phyloP scores from a whole-genome alignment of 2,329 filamentous ascomycete genomes.

The Coleophoma crateriformis region DNA sequence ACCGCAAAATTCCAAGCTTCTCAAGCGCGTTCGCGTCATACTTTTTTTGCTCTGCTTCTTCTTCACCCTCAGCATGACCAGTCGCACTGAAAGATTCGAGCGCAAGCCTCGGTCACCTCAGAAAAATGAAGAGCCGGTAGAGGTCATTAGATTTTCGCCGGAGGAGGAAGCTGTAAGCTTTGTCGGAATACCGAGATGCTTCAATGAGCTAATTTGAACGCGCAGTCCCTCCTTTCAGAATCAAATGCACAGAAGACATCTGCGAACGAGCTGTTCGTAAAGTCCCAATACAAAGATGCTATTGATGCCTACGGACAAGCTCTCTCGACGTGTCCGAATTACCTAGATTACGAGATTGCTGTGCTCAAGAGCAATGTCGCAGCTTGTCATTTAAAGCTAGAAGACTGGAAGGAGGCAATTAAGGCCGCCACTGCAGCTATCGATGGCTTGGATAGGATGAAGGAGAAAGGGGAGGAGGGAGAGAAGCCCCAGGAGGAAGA shows the following conservation, averaged over 20 bases:
- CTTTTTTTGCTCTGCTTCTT: constrained; percentile 39
- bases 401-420: constrained; percentile 79
- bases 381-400: constrained; percentile 79
- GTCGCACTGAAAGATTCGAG: constrained; percentile 25
- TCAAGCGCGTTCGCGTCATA: no score
- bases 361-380: constrained; percentile 86
- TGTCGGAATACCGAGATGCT: no score
- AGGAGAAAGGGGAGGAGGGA: constrained; percentile 26
- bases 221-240: constrained; percentile 61
- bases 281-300: constrained; percentile 67
- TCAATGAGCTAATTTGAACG: not conserved
- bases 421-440: constrained; percentile 68
- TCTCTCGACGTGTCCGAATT: constrained; percentile 70
- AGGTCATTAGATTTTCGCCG: constrained; percentile 29
- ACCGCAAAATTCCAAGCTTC: no score
- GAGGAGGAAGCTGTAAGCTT: constrained; percentile 36
- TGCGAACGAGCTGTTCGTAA: constrained; percentile 76
- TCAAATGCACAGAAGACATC: constrained; percentile 67
- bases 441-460: constrained; percentile 63
- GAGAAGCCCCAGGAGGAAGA: constrained; percentile 29
- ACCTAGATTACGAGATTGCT: constrained; percentile 82
- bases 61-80: constrained; percentile 16
- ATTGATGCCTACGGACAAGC: constrained; percentile 81
- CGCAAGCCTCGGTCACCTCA: constrained; percentile 14
- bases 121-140: constrained; percentile 14